phyloP scores from a whole-genome alignment of 495 filamentous ascomycete species.

The Umbilicaria muhlenbergii region DNA sequence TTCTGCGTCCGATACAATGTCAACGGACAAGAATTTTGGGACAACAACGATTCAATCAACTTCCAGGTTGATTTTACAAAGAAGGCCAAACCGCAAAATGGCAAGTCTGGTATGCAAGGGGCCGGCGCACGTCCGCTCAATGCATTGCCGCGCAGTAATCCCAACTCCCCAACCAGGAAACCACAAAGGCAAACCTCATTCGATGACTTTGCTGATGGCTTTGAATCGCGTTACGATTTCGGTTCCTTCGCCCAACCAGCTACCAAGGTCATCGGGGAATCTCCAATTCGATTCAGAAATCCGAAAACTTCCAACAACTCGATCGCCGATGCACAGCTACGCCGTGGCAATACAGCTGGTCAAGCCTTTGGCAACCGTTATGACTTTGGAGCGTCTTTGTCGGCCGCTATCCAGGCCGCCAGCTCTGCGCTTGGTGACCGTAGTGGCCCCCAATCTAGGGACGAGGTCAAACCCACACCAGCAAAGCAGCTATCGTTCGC shows the following conservation, averaged over 20 bases:
- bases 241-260: conserved; percentile 36
- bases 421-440: conserved; percentile 7
- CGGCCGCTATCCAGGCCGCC: conserved; percentile 50
- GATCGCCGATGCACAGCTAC: conserved; percentile 31
- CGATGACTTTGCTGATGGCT: conserved; percentile 50
- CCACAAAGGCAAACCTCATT: conserved; percentile 46
- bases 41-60: conserved; percentile 75
- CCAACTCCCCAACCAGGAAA: conserved; percentile 34
- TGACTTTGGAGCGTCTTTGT: conserved; percentile 81
- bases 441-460: conserved; percentile 4
- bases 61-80: conserved; percentile 87
- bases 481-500: conserved; percentile 18
- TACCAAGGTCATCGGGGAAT: conserved; percentile 18
- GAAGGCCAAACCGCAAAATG: conserved; percentile 43
- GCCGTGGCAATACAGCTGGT: conserved; percentile 41
- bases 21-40: conserved; percentile 80
- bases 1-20: conserved; percentile 85
- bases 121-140: conserved; percentile 36
- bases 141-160: conserved; percentile 64
- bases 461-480: conserved; percentile 25
- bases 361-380: conserved; percentile 85
- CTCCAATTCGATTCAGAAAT: conserved; percentile 32
- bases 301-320: conserved; percentile 10
- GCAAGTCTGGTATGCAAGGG: conserved; percentile 33
- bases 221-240: conserved; percentile 37